These are phyloP conservation scores for Trichoderma sp. DNA, from an alignment of 2,329 filamentous ascomycete species.

Conservation along the genomic window DNA sequence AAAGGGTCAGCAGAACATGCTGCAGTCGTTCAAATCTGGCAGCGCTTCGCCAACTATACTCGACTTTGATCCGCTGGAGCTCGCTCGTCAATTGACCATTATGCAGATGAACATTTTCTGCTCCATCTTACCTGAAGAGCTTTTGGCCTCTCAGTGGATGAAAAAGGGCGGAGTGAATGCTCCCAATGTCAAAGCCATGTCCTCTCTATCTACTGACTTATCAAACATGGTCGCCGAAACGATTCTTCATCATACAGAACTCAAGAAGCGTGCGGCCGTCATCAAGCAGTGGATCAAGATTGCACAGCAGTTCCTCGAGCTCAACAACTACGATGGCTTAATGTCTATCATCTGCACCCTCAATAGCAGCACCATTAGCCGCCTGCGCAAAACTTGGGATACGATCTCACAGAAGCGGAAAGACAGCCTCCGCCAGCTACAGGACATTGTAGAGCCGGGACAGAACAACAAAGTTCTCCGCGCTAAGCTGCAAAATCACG, in stretches of 20 bases:
- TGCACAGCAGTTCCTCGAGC: conserved; percentile 76
- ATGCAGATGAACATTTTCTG: conserved; percentile 92
- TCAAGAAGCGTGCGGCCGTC: conserved; percentile 82
- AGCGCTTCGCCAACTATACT: conserved; percentile 70
- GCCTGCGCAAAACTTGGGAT: conserved; percentile 91
- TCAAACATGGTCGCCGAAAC: conserved; percentile 92
- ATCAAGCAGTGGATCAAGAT: conserved; percentile 99
- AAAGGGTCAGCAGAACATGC: conserved; percentile 70
- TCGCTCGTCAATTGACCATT: conserved; percentile 88
- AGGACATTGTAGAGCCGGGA: conserved; percentile 81
- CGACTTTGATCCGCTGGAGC: conserved; percentile 86
- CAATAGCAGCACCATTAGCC: conserved; percentile 85
- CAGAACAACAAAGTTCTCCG: conserved; percentile 90
- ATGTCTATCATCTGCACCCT: conserved; percentile 97
- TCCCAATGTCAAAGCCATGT: conserved; percentile 92
- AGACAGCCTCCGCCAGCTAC: conserved; percentile 71
- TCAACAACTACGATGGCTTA: conserved; percentile 93
- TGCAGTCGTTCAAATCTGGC: conserved; percentile 73
- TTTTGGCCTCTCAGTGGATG: conserved; percentile 90
- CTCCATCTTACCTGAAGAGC: conserved; percentile 85
- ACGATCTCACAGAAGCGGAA: conserved; percentile 80
- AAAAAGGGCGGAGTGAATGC: conserved; percentile 78
- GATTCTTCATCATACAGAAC: conserved; percentile 82
- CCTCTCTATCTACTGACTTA: conserved; percentile 83
- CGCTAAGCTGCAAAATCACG: conserved; percentile 76